Conservation (phyloP, 805 yeast genomes). For the Ascoidea rubescens region DNA sequence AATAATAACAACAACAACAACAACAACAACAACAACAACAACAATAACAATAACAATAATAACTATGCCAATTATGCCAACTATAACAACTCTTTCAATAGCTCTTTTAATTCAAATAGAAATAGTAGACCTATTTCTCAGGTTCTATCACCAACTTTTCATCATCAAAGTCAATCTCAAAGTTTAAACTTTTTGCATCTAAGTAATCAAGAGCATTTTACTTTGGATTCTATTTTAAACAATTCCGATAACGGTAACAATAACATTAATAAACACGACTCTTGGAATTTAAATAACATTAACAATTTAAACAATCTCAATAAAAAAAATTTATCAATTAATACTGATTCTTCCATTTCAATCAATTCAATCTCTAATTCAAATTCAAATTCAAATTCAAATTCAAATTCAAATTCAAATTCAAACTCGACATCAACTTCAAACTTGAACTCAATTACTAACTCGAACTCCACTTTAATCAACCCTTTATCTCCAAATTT, state of each 20-base stretch:
- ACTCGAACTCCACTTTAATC: background rate
- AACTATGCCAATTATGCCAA: conserved; percentile 9
- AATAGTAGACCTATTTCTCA: conserved; percentile 20
- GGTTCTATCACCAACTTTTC: conserved; percentile 14
- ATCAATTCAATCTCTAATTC: background rate
- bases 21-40: conserved; percentile 10
- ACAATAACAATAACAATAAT: conserved; percentile 5
- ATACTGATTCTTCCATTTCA: background rate
- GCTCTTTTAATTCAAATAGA: conserved; percentile 9
- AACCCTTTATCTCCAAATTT: too few relatives aligned
- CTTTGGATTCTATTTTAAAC: conserved; percentile 25
- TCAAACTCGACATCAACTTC: background rate
- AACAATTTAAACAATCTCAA: too few relatives aligned
- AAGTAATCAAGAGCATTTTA: conserved; percentile 20
- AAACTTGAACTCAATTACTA: background rate
- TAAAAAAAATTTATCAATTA: too few relatives aligned
- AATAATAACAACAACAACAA: conserved; percentile 5
- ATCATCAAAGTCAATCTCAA: background rate
- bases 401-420: background rate
- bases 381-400: background rate
- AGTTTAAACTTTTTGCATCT: conserved; percentile 1
- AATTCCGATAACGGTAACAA: conserved; percentile 3
- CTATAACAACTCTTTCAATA: conserved; percentile 8
- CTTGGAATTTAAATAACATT: too few relatives aligned
- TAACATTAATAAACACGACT: too few relatives aligned